Base-by-base conservation (phyloP, 805 yeast species). In the Cyberlindnera americana region DNA sequence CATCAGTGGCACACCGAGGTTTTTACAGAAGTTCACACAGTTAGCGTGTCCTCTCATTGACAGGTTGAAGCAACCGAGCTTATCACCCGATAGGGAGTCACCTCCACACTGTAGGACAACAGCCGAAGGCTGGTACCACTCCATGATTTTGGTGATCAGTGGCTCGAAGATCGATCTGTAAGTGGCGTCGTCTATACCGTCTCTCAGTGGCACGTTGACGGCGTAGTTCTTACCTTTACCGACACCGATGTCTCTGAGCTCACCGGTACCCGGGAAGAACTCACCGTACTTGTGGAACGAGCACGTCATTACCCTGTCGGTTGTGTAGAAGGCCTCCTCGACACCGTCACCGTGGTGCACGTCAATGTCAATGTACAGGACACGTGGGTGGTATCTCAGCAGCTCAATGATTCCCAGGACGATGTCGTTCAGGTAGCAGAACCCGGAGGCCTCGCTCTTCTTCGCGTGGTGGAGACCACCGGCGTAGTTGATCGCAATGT, bases 91-190 rank as follows among this genome's bases (percentile, higher is more conserved):
- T 37, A 93, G 71, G 2, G 98, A 90, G 61, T 93, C 99, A 21
- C 97, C 99, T 34, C 99, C 99, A 69, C 97, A 89, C 65, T 93
- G 99, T 49, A 90, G 77, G n/a, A 93, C 96, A 46, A 93, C 83
- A 0, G 95, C 97, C 8, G 95, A 79, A 2, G 99, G 99, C 63
- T 86, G 95, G 65, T 84, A 93, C 84, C 87, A 81, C 49, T 81
- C 87, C 69, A 81, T 75, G 48, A 81, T 75, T 43, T 81, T 78
- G 31, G 79, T 73, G 47, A 95, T 84, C 29, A 89, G 75, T 3
- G 97, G 98, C 61, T 89, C 96, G 52, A 95, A 81, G 34, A 93
- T 77, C 14, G 93, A 80, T 65, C 81, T 85, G 59, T 78, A 63
- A 50, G 77, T 61, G 49, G 69, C 86, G 62, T 93, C 99, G 59